Evolutionary conservation across 108 stramenopile species (phyloP).

Genomic region (Skeletonema tropicum): DNA sequence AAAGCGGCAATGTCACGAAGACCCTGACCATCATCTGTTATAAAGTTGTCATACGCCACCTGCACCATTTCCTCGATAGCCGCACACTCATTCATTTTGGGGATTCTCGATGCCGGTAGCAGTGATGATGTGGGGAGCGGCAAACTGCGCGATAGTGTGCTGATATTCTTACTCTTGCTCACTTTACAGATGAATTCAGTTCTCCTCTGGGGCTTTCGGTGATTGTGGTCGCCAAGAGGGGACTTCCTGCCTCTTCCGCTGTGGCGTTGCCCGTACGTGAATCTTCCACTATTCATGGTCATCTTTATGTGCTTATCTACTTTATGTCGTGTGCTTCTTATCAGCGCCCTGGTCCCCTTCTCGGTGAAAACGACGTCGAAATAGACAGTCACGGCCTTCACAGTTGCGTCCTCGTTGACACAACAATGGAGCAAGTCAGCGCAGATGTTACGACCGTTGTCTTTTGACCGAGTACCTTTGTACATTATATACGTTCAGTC

Average conservation of each 20-base stretch:
- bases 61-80: background rate
- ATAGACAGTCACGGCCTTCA: too few species aligned
- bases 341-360: too few species aligned
- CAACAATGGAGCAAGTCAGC: too few species aligned
- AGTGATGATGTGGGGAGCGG: background rate
- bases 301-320: background rate
- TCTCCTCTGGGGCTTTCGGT: background rate
- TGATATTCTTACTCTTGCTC: background rate
- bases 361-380: too few species aligned
- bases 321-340: background rate
- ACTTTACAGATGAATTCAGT: background rate
- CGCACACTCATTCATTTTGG: background rate
- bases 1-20: background rate
- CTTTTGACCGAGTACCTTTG: background rate
- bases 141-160: background rate
- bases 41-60: background rate
- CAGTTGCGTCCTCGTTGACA: too few species aligned
- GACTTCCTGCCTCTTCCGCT: background rate
- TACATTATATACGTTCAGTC: background rate
- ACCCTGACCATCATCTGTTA: background rate
- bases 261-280: background rate
- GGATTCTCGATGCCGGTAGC: background rate
- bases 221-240: background rate
- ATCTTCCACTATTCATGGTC: background rate
- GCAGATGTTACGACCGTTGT: background rate